Evolutionary conservation across 306 rosid species (phyloP).

Genomic region (Fragaria ananassa): DNA sequence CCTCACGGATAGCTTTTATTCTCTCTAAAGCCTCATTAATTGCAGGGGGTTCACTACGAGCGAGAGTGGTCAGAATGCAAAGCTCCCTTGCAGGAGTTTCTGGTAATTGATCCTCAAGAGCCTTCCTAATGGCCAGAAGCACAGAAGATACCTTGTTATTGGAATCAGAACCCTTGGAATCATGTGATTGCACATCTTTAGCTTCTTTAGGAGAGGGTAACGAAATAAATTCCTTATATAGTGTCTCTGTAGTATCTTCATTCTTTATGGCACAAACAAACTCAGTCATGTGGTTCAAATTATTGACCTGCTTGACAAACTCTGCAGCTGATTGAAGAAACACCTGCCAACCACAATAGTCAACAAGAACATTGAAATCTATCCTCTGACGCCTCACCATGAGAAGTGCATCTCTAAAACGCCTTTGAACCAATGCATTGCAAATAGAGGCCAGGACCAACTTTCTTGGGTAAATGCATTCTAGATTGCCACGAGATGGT

Average conservation of each 20-base stretch:
- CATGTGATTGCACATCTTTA: slow-evolving; percentile 38
- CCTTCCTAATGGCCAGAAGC: slow-evolving; percentile 72
- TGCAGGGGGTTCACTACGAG: slow-evolving; percentile 89
- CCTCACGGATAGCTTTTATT: slow-evolving; percentile 71
- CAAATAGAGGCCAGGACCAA: slow-evolving; percentile 75
- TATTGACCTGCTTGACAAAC: slow-evolving; percentile 80
- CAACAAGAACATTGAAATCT: slow-evolving; percentile 85
- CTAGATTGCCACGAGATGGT: slow-evolving; percentile 84
- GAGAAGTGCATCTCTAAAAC: slow-evolving; percentile 79
- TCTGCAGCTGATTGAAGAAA: slow-evolving; percentile 78
- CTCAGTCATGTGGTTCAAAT: slow-evolving; percentile 82
- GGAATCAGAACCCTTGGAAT: slow-evolving; percentile 31
- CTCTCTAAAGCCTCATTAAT: slow-evolving; percentile 95
- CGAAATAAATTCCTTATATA: slow-evolving; percentile 54
- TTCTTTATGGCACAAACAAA: slow-evolving; percentile 90
- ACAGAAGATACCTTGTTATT: slow-evolving; percentile 72
- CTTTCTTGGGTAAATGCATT: slow-evolving; percentile 84
- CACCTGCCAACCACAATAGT: slow-evolving; percentile 69
- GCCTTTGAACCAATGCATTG: slow-evolving; percentile 72
- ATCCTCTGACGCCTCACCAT: slow-evolving; percentile 96
- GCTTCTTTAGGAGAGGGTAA: slow-evolving; percentile 37
- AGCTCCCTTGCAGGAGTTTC: slow-evolving; percentile 90
- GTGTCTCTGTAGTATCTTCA: slow-evolving; percentile 58
- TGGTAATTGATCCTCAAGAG: slow-evolving; percentile 65
- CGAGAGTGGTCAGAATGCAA: slow-evolving; percentile 91